Percentiles rank a stretch among this genome's conserved stretches.
phyloP scores from a whole-genome alignment of 257 asterid genomes.

The Nyctanthes arbortristis region DNA sequence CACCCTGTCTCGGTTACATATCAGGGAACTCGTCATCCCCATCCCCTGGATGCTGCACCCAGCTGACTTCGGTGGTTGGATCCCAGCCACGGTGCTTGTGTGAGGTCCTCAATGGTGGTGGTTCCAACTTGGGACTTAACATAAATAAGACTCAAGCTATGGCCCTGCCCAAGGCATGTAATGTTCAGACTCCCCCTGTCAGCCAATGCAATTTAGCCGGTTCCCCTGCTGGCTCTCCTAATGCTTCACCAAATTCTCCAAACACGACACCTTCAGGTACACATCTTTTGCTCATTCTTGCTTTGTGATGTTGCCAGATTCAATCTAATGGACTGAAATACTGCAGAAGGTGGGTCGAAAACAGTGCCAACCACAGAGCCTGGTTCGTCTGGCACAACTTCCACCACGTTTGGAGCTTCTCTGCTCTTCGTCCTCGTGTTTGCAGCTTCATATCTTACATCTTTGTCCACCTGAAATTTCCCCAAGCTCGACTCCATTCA shows the following conservation, averaged over 20 bases:
- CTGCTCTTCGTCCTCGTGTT: slow-evolving; percentile 24
- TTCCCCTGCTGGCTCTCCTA: slow-evolving; percentile 33
- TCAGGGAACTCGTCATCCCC: slow-evolving; percentile 74
- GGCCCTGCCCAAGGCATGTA: slow-evolving; percentile 52
- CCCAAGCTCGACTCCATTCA: background rate
- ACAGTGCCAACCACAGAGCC: slow-evolving; percentile 34
- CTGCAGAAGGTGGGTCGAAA: slow-evolving; percentile 38
- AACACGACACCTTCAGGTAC: slow-evolving; percentile 24
- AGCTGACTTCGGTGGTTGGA: slow-evolving; percentile 59
- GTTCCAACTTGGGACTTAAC: slow-evolving; percentile 52
- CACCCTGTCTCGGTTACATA: slow-evolving; percentile 86
- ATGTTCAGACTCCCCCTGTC: slow-evolving; percentile 34
- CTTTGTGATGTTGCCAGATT: background rate
- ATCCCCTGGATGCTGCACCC: slow-evolving; percentile 65
- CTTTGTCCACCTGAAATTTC: slow-evolving; percentile 1
- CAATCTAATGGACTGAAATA: background rate
- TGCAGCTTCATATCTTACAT: slow-evolving; percentile 42
- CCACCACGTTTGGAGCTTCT: slow-evolving; percentile 30
- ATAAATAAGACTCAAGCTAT: slow-evolving; percentile 82
- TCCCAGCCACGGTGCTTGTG: slow-evolving; percentile 79
- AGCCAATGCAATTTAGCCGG: slow-evolving; percentile 34
- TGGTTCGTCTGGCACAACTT: slow-evolving; percentile 42
- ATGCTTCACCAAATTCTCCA: slow-evolving; percentile 26
- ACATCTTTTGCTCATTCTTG: background rate
- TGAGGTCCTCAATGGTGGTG: slow-evolving; percentile 65